These are phyloP conservation scores for Pseudozyma hubeiensis DNA, from an alignment of 1,284 basidiomycete species.

Conservation along the genomic window DNA sequence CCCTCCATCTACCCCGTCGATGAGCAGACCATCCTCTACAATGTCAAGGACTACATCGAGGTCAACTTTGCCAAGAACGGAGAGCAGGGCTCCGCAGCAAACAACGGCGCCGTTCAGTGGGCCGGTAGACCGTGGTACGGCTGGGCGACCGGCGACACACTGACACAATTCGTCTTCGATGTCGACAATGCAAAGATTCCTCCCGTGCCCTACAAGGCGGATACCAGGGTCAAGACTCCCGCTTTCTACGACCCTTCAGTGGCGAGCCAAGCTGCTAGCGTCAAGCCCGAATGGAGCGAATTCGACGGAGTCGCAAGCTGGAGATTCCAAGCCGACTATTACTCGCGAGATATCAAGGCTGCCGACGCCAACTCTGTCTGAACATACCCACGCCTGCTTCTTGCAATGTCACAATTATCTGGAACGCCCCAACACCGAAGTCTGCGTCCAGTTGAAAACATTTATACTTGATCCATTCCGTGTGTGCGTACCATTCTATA, in stretches of 20 bases:
- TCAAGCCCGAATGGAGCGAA: slow-evolving; percentile 40
- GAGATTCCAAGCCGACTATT: slow-evolving; percentile 41
- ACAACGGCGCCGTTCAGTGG: slow-evolving; percentile 34
- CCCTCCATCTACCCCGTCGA: slow-evolving; percentile 33
- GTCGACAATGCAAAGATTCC: slow-evolving; percentile 14
- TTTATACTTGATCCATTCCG: too few relatives aligned
- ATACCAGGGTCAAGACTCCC: slow-evolving; percentile 18
- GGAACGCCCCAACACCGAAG: too few relatives aligned
- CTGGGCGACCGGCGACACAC: slow-evolving; percentile 32
- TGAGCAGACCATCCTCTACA: slow-evolving; percentile 33
- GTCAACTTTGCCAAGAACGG: slow-evolving; percentile 26
- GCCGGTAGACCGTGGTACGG: slow-evolving; percentile 47
- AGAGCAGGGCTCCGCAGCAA: slow-evolving; percentile 14
- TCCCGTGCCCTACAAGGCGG: slow-evolving; percentile 39
- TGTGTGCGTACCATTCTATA: too few relatives aligned
- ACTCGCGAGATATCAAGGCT: slow-evolving; percentile 35
- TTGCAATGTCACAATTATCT: too few relatives aligned
- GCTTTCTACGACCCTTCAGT: slow-evolving; percentile 40
- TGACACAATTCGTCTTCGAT: slow-evolving; percentile 46
- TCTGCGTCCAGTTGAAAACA: too few relatives aligned
- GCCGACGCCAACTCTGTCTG: slow-evolving; percentile 16
- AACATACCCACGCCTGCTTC: not conserved
- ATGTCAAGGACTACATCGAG: slow-evolving; percentile 45
- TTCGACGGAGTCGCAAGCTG: slow-evolving; percentile 31
- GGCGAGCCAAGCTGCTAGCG: slow-evolving; percentile 8